Conservation (phyloP, 2,329 filamentous ascomycete species). For the Uncinocarpus reesii region DNA sequence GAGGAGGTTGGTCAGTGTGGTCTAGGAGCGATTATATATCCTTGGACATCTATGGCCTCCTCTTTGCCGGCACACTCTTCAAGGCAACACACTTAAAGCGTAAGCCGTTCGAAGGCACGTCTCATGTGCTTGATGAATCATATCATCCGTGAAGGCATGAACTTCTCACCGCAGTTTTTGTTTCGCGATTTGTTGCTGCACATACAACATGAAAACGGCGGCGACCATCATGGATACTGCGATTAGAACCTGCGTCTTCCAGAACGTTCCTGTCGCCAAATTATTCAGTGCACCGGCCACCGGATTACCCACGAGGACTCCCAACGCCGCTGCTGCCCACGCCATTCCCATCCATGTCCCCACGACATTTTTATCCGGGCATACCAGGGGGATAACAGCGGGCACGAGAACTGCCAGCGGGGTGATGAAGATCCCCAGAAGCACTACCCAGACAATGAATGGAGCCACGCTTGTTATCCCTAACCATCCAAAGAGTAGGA, state of each 20-base stretch:
- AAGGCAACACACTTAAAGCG: too few relatives aligned
- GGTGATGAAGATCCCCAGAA: slow-evolving; percentile 44
- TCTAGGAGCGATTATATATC: too few relatives aligned
- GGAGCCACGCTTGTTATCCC: too few relatives aligned
- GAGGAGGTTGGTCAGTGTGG: too few relatives aligned
- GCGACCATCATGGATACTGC: background rate
- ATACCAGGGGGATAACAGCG: slow-evolving; percentile 24
- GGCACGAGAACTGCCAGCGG: slow-evolving; percentile 40
- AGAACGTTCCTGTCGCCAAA: background rate
- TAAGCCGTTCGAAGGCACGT: too few relatives aligned
- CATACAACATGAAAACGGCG: slow-evolving; percentile 1
- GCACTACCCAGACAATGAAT: slow-evolving; percentile 35
- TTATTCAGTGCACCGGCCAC: slow-evolving; percentile 40
- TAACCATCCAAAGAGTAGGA: too few relatives aligned
- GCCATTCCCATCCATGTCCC: slow-evolving; percentile 51
- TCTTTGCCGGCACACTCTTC: too few relatives aligned
- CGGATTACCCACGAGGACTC: slow-evolving; percentile 46
- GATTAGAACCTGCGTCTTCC: slow-evolving; percentile 1
- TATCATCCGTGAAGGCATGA: too few relatives aligned
- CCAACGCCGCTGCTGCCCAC: slow-evolving; percentile 43
- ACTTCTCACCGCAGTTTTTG: too few relatives aligned
- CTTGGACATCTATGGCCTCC: too few relatives aligned
- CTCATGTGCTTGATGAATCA: too few relatives aligned
- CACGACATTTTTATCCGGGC: slow-evolving; percentile 41
- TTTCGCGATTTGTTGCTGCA: background rate